Conservation (phyloP, 2,329 filamentous ascomycete species). For the Mycosphaerelloides madeirae region DNA sequence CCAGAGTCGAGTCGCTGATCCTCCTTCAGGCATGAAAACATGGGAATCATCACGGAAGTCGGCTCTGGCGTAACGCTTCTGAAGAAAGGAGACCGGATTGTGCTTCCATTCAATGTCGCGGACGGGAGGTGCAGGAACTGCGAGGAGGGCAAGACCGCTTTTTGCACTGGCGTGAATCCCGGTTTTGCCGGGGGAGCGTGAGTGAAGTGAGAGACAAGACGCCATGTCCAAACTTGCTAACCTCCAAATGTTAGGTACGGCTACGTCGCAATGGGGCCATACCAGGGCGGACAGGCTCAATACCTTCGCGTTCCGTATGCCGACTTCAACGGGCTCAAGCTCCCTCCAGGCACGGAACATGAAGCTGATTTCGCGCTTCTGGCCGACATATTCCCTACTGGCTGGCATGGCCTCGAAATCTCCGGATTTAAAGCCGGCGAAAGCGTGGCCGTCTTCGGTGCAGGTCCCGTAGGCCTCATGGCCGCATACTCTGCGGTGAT, state of each 20-base stretch:
- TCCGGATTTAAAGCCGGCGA: conserved; percentile 59
- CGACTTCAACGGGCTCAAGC: conserved; percentile 60
- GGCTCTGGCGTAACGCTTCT: conserved; percentile 57
- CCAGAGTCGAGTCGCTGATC: background rate
- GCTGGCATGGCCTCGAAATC: conserved; percentile 48
- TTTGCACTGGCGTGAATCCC: conserved; percentile 52
- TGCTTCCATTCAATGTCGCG: conserved; percentile 62
- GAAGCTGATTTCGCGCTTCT: conserved; percentile 56
- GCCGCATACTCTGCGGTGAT: conserved; percentile 60
- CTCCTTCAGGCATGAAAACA: conserved; percentile 39
- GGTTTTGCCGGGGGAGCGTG: conserved; percentile 6
- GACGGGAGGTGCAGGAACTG: conserved; percentile 61
- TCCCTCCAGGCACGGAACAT: conserved; percentile 57
- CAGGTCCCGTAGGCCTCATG: conserved; percentile 61
- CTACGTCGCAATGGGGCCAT: conserved; percentile 52
- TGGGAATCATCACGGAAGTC: conserved; percentile 40
- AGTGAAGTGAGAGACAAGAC: background rate
- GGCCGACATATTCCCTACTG: conserved; percentile 44
- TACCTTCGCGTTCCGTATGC: conserved; percentile 62
- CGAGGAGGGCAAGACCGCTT: conserved; percentile 60
- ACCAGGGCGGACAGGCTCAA: conserved; percentile 57
- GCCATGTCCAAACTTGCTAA: background rate
- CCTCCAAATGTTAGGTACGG: conserved; percentile 42
- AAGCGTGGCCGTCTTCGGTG: conserved; percentile 57
- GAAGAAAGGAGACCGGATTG: conserved; percentile 59